These are phyloP conservation scores for Coriolopsis trogii DNA, from an alignment of 1,284 basidiomycete species.

Conservation along the genomic window DNA sequence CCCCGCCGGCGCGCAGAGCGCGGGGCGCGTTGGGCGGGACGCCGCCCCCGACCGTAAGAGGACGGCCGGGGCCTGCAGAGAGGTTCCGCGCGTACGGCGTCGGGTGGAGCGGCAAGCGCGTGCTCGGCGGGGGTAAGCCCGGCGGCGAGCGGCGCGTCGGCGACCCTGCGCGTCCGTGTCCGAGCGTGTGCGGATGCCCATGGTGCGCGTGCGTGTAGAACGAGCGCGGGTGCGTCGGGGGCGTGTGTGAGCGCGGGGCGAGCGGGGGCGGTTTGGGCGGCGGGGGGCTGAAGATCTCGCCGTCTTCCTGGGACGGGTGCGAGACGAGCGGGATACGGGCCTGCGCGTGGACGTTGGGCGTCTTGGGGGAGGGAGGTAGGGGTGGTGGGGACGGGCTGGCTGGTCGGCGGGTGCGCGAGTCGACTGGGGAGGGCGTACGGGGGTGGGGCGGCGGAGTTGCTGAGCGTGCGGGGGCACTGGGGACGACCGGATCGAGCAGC, in stretches of 20 bases:
- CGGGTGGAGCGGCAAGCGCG: constrained; percentile 30
- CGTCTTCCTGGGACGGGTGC: constrained; percentile 51
- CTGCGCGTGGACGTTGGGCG: no score
- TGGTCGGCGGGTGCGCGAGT: not conserved
- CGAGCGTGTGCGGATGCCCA: no score
- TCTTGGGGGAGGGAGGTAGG: not conserved
- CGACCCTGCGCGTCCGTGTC: constrained; percentile 27
- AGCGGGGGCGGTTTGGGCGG: constrained; percentile 36
- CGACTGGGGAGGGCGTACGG: not conserved
- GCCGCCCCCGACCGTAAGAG: constrained; percentile 19
- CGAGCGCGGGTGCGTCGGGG: constrained; percentile 51
- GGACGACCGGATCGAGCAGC: constrained; percentile 22
- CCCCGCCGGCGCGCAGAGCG: constrained; percentile 44
- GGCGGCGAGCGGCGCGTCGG: constrained; percentile 26
- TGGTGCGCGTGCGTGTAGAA: constrained; percentile 38
- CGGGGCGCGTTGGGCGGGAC: constrained; percentile 55
- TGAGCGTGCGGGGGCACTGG: constrained; percentile 12
- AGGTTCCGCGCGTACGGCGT: constrained; percentile 26
- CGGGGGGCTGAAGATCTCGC: constrained; percentile 49
- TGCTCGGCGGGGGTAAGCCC: constrained; percentile 14
- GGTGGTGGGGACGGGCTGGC: not conserved
- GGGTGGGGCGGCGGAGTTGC: not conserved
- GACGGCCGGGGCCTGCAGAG: constrained; percentile 18
- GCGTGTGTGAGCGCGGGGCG: constrained; percentile 41
- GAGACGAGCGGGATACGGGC: constrained; percentile 3